Conservation (phyloP, 257 asterid genomes). For the Voacanga thouarsii region DNA sequence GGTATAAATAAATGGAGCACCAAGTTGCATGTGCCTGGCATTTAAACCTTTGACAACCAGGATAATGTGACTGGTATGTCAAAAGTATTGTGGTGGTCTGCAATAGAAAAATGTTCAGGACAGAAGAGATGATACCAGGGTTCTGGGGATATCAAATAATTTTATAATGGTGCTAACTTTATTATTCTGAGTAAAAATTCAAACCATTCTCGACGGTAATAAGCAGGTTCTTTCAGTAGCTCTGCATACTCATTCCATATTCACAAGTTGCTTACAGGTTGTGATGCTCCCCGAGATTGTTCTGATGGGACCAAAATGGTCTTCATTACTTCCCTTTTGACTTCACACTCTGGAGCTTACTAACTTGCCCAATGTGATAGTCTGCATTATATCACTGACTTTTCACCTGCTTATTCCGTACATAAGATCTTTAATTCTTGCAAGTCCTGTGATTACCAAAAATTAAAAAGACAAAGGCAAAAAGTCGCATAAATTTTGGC, state of each 20-base stretch:
- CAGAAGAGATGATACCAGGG: not conserved
- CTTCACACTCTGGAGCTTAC: not conserved
- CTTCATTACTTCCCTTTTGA: not conserved
- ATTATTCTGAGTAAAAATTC: not conserved
- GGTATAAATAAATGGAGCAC: not conserved
- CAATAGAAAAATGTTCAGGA: not conserved
- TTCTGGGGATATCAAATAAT: not conserved
- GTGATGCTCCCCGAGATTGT: not conserved
- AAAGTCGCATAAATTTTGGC: not conserved
- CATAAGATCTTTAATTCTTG: not conserved
- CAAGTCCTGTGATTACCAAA: not conserved
- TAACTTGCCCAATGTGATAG: not conserved
- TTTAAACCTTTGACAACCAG: not conserved
- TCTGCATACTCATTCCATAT: not conserved
- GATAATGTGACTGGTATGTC: not conserved
- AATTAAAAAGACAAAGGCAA: not conserved
- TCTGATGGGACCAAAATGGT: not conserved
- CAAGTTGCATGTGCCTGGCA: constrained; percentile 16
- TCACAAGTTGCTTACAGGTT: not conserved
- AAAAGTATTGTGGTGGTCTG: not conserved
- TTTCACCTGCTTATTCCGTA: not conserved
- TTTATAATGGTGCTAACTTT: not conserved
- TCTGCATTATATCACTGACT: not conserved
- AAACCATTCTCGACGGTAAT: not conserved
- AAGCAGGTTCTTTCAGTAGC: not conserved